phyloP scores from a whole-genome alignment of 768 basidiomycete species.

The Boletus sensibilis region DNA sequence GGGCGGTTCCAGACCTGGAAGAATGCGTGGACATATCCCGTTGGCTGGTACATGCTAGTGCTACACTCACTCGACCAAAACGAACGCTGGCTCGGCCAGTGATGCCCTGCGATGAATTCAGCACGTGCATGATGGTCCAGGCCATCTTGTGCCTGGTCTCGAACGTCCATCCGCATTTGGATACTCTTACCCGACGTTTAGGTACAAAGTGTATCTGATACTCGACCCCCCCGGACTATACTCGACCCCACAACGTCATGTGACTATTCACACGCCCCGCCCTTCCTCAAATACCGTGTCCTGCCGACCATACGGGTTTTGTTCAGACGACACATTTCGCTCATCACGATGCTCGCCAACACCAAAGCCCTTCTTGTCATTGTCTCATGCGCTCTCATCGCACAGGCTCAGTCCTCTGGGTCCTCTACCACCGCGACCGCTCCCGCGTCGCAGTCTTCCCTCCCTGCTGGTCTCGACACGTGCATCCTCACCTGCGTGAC shows the following conservation, averaged over 20 bases:
- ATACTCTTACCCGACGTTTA: not conserved
- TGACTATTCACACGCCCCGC: conserved; percentile 14
- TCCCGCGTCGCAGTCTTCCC: conserved; percentile 1
- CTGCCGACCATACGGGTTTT: not conserved
- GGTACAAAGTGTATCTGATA: not conserved
- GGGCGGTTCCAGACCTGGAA: not conserved
- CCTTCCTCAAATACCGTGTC: conserved; percentile 14
- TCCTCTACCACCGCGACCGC: not conserved
- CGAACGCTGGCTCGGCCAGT: too few relatives aligned
- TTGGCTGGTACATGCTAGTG: too few relatives aligned
- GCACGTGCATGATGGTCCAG: not conserved
- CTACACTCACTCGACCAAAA: too few relatives aligned
- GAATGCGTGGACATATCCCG: too few relatives aligned
- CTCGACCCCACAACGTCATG: not conserved
- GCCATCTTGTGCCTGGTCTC: conserved; percentile 1
- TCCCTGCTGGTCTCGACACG: not conserved
- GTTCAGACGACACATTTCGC: not conserved
- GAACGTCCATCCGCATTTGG: not conserved
- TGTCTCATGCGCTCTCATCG: conserved; percentile 18
- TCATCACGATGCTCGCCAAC: conserved; percentile 16
- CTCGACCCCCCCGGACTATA: too few relatives aligned
- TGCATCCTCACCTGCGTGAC: conserved; percentile 18
- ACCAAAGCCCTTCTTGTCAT: conserved; percentile 22
- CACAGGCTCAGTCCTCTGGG: conserved; percentile 20
- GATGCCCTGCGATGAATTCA: too few relatives aligned